phyloP scores from a whole-genome alignment of 2,329 filamentous ascomycete species.

The Pseudopithomyces maydicus region DNA sequence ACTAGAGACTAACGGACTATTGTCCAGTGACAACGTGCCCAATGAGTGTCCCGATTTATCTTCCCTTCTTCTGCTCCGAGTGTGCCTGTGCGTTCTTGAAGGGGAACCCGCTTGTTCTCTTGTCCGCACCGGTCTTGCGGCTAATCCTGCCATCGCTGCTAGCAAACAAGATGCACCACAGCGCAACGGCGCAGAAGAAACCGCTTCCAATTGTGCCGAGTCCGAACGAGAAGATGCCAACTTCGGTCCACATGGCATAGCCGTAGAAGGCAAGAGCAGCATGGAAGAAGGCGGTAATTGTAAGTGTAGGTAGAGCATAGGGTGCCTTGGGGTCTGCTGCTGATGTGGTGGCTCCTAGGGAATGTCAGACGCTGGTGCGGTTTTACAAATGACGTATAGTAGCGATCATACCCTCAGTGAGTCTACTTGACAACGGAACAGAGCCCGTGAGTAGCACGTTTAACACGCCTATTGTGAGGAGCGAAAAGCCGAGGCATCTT shows the following conservation, averaged over 20 bases:
- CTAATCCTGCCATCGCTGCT: conserved; percentile 62
- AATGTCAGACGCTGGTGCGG: background rate
- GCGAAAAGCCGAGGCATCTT: conserved; percentile 69
- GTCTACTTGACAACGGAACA: conserved; percentile 65
- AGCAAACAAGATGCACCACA: conserved; percentile 68
- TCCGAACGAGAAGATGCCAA: conserved; percentile 62
- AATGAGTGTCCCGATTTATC: conserved; percentile 14
- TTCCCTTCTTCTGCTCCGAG: conserved; percentile 53
- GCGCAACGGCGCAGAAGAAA: conserved; percentile 63
- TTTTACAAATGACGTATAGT: background rate
- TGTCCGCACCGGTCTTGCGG: conserved; percentile 68
- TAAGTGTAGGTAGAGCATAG: conserved; percentile 66
- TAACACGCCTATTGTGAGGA: conserved; percentile 67
- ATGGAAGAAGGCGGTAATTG: conserved; percentile 72
- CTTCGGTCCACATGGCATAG: conserved; percentile 68
- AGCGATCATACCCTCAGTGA: conserved; percentile 37
- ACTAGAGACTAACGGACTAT: background rate
- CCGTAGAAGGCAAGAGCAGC: conserved; percentile 58
- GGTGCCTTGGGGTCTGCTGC: conserved; percentile 45
- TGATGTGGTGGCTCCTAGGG: conserved; percentile 41
- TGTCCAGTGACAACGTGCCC: background rate
- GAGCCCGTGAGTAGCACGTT: conserved; percentile 72
- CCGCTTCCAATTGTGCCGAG: conserved; percentile 65
- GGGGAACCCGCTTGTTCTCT: conserved; percentile 68
- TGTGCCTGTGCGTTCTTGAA: conserved; percentile 64